A percentile compares a stretch with the other conserved stretches of the same genome.
phyloP scores from a whole-genome alignment of 148 eudicot species.

The Chenopodium suecicum region DNA sequence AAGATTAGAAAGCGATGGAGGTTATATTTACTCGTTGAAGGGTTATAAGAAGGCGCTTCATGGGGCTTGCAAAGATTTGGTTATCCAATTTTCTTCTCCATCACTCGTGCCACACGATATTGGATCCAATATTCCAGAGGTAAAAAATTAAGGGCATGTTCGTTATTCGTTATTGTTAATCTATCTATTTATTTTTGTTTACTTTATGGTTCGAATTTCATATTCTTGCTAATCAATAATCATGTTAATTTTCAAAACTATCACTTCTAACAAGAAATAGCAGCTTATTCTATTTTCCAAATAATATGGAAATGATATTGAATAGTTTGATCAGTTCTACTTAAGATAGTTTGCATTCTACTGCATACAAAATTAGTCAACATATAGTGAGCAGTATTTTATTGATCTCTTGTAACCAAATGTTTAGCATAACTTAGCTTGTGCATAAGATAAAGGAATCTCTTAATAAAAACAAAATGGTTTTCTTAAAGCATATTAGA shows the following conservation, averaged over 20 bases:
- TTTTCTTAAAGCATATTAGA: neutral
- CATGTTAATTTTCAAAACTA: neutral
- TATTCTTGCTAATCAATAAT: neutral
- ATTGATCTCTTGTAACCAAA: too few species aligned
- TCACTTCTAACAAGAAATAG: too few species aligned
- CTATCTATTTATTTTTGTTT: neutral
- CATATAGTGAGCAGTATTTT: too few species aligned
- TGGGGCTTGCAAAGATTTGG: conserved; percentile 12
- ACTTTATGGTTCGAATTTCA: too few species aligned
- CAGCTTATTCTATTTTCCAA: neutral
- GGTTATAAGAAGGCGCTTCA: neutral
- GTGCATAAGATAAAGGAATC: neutral
- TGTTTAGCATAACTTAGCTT: neutral
- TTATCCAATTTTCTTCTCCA: conserved; percentile 25
- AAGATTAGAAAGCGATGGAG: conserved; percentile 14
- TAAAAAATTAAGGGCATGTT: neutral
- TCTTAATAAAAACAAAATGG: neutral
- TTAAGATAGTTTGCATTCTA: too few species aligned
- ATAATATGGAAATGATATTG: neutral
- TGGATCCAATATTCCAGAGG: conserved; percentile 24
- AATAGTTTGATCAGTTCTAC: neutral
- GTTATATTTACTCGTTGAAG: conserved; percentile 21
- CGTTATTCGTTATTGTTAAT: neutral
- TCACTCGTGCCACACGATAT: conserved; percentile 25
- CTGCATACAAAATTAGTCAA: too few species aligned